Evolutionary conservation across 805 yeast species (phyloP).

Genomic region (Debaryomyces castellii): DNA sequence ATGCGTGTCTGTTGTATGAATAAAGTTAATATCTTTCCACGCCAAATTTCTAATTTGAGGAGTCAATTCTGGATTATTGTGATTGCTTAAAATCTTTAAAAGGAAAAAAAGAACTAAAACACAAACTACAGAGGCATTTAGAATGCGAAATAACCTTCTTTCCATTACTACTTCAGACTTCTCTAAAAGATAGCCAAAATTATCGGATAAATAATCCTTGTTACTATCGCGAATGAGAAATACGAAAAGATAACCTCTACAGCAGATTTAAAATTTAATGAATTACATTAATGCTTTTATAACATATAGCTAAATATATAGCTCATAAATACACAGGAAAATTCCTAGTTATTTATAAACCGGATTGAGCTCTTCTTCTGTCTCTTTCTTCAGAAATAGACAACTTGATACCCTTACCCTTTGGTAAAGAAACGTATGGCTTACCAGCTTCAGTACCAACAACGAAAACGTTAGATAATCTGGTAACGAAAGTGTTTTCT

Average conservation of each 20-base stretch:
- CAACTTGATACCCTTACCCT: slow-evolving; percentile 45
- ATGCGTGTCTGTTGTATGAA: slow-evolving; percentile 96
- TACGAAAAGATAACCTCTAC: slow-evolving; percentile 1
- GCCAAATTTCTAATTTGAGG: slow-evolving; percentile 46
- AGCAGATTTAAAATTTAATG: slow-evolving; percentile 1
- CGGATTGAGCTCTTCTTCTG: slow-evolving; percentile 44
- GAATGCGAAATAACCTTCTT: not conserved
- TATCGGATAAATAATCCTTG: too few species aligned
- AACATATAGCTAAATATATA: slow-evolving; percentile 1
- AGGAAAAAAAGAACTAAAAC: not conserved
- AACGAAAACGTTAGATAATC: slow-evolving; percentile 41
- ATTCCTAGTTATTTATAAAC: slow-evolving; percentile 22
- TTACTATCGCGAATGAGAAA: too few species aligned
- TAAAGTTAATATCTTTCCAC: slow-evolving; percentile 76
- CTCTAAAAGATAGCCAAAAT: not conserved
- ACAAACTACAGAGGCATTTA: not conserved
- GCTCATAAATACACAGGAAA: not conserved
- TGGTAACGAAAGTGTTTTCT: slow-evolving; percentile 43
- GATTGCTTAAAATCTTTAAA: not conserved
- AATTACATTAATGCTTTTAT: slow-evolving; percentile 7
- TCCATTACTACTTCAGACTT: not conserved
- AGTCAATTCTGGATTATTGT: not conserved
- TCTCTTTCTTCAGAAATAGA: slow-evolving; percentile 45
- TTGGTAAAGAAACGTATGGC: slow-evolving; percentile 42
- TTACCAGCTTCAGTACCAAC: slow-evolving; percentile 43